Evolutionary conservation across 176 grass and related monocot genomes (phyloP), one percentile per base, ranked within the genome.

Genomic region (Lolium rigidum): DNA sequence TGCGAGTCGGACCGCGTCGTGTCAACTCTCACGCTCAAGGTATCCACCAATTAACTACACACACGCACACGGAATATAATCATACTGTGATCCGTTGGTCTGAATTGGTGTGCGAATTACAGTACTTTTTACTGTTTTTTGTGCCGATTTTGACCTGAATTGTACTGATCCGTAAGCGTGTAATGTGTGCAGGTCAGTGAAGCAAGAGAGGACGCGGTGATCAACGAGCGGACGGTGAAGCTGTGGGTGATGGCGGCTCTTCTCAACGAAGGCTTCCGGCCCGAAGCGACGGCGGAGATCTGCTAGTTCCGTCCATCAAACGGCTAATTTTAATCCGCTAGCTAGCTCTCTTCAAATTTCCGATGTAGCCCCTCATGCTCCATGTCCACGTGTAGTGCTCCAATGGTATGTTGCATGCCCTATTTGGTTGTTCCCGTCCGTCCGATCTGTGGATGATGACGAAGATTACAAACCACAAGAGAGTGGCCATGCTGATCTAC

Each of bases 1-100:
- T 74, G 91, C 26, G 70, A 51, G 25, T 6, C 77, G 8, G 86
- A 92, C 67, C 83, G 80, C 57, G 79, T 94, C 82, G 70, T 88
- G 79, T 79, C 84, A 54, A 88, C 88, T 22, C 81, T 95, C 51
- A 92, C 90, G 1, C 80, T 99, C 74, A 94, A 85, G 80, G 96
- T 98, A 86, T 16, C 44, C 21, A 50, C 43, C 12, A 13, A 46
- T 48, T 73, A 48, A 3, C 6, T 15, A 6, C 20, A 72, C 1
- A 1, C 70, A 22, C 41, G 5, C 70, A 1, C 6, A 16, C 25
- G 2, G 39, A 72, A 47, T 47, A 22, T 10, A 60, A 47, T 21
- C 39, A 7, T 22, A 4, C 31, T 35, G 31, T 11, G 59, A 28
- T 65, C 11, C 20, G 5, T 59, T 59, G 57, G 0, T 17, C 1